A percentile compares a stretch with the other conserved stretches of the same genome.
phyloP scores from a whole-genome alignment of 306 rosid genomes.

The Begonia peltatifolia region DNA sequence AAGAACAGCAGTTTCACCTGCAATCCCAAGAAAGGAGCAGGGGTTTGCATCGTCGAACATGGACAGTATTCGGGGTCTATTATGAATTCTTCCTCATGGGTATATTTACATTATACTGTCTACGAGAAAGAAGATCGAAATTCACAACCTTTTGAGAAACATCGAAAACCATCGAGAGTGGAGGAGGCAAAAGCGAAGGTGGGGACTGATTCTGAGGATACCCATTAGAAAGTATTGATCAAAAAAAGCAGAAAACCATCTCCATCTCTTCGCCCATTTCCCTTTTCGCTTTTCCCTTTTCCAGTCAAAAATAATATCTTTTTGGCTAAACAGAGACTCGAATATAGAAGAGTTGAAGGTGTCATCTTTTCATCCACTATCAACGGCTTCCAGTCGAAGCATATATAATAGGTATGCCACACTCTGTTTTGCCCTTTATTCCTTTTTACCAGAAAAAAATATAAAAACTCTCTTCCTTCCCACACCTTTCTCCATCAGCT shows the following conservation, averaged over 20 bases:
- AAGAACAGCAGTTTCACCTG: no score
- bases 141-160: constrained; percentile 19
- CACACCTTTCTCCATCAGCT: not conserved
- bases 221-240: not conserved
- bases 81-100: not conserved
- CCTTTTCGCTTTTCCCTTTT: not conserved
- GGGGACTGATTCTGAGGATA: constrained; percentile 14
- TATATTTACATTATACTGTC: not conserved
- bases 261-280: no score
- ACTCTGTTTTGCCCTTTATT: no score
- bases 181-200: constrained; percentile 22
- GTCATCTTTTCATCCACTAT: constrained; percentile 30
- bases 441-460: not conserved
- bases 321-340: constrained; percentile 5
- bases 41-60: not conserved
- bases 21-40: not conserved
- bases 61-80: not conserved
- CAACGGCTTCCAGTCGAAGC: constrained; percentile 38
- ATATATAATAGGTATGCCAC: constrained; percentile 9
- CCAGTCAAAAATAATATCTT: not conserved
- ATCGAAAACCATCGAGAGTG: constrained; percentile 33
- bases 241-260: no score
- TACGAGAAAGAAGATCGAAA: not conserved
- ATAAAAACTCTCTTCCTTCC: constrained; percentile 5
- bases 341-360: constrained; percentile 9